Conservation (phyloP, 169 alveolate species). For the Eimeria tenella region DNA sequence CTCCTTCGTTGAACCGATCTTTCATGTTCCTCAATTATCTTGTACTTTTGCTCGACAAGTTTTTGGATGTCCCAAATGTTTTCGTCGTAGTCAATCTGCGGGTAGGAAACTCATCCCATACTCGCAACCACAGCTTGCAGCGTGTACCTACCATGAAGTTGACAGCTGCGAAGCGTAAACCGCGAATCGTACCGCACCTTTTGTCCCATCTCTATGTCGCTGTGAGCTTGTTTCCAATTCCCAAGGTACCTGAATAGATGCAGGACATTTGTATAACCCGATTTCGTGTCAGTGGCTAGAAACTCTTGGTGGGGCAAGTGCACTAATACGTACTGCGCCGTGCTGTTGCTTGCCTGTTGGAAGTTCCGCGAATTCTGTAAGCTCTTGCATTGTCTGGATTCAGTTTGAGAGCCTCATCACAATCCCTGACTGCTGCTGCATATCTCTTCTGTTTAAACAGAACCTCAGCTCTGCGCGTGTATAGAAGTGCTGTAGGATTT, state of each 20-base stretch:
- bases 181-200: slow-evolving; percentile 60
- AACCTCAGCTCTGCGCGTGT: slow-evolving; percentile 86
- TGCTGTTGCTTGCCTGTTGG: slow-evolving; percentile 81
- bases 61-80: slow-evolving; percentile 87
- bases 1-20: slow-evolving; percentile 67
- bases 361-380: slow-evolving; percentile 83
- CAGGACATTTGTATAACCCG: neutral
- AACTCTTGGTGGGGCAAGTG: neutral
- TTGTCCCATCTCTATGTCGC: slow-evolving; percentile 87
- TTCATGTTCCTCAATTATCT: slow-evolving; percentile 84
- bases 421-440: slow-evolving; percentile 85
- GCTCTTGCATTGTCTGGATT: slow-evolving; percentile 87
- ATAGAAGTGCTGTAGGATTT: slow-evolving; percentile 87
- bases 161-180: neutral
- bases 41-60: slow-evolving; percentile 85
- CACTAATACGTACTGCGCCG: neutral
- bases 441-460: slow-evolving; percentile 83
- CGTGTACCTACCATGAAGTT: too few species aligned
- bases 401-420: slow-evolving; percentile 85
- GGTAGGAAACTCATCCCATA: neutral
- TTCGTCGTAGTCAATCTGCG: slow-evolving; percentile 86
- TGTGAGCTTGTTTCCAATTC: slow-evolving; percentile 86
- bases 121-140: neutral
- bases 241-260: slow-evolving; percentile 80
- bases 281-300: neutral